Conservation (phyloP, 1,139 yeast species). For the Magnusiomyces suaveolens region DNA sequence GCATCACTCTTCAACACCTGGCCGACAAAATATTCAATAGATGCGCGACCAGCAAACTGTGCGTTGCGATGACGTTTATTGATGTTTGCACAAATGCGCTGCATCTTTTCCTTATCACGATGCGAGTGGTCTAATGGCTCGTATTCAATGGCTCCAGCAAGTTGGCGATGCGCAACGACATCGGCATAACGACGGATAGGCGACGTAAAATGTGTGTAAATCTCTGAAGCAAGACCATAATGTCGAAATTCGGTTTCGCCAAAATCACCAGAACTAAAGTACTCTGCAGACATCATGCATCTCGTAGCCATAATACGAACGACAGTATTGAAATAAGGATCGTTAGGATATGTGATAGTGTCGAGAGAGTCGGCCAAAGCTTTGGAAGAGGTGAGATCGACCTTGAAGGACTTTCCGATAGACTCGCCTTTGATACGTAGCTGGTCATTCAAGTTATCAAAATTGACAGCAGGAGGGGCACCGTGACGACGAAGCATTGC, state of each 20-base stretch:
- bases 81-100: constrained; percentile 75
- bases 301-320: constrained; percentile 95
- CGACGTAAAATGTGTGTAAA: constrained; percentile 96
- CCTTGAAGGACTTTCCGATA: constrained; percentile 35
- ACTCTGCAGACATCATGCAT: constrained; percentile 99
- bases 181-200: constrained; percentile 98
- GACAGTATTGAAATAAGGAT: constrained; percentile 86
- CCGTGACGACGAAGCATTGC: constrained; percentile 95
- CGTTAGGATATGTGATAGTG: constrained; percentile 68
- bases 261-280: constrained; percentile 86
- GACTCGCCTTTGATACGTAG: constrained; percentile 62
- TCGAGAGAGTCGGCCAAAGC: constrained; percentile 92
- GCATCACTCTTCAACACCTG: constrained; percentile 65
- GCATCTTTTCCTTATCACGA: constrained; percentile 86
- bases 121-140: constrained; percentile 75
- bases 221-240: constrained; percentile 95
- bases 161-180: constrained; percentile 91
- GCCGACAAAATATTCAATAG: constrained; percentile 95
- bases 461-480: constrained; percentile 89
- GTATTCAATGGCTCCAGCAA: constrained; percentile 94
- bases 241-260: constrained; percentile 93
- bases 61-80: constrained; percentile 95
- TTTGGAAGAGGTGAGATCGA: constrained; percentile 77
- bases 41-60: constrained; percentile 97
- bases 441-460: constrained; percentile 83